These are phyloP conservation scores for Magnusiomyces clavatus DNA, from an alignment of 1,139 yeast species.

Conservation along the genomic window DNA sequence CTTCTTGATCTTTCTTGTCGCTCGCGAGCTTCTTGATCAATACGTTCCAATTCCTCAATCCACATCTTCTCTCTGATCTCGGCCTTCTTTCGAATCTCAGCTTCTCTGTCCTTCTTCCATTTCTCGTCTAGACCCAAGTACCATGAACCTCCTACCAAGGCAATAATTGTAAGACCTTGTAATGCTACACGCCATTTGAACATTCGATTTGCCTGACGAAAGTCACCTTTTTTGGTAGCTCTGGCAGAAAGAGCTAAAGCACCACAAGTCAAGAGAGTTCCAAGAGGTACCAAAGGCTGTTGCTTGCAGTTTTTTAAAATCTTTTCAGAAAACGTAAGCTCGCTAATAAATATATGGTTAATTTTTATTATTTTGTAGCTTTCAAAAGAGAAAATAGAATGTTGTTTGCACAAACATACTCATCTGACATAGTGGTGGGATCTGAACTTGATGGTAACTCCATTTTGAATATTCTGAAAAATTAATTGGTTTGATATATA, in stretches of 20 bases:
- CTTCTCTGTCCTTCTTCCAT: slow-evolving; percentile 56
- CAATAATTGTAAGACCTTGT: slow-evolving; percentile 75
- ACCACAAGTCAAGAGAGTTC: slow-evolving; percentile 67
- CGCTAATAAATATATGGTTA: slow-evolving; percentile 6
- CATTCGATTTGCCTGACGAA: slow-evolving; percentile 71
- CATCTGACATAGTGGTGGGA: not conserved
- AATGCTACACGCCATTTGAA: slow-evolving; percentile 85
- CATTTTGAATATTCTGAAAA: not conserved
- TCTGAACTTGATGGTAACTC: not conserved
- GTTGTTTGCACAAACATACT: not conserved
- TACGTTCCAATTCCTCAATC: slow-evolving; percentile 86
- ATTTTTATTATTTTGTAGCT: not conserved
- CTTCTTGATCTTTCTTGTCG: slow-evolving; percentile 22
- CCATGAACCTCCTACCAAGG: slow-evolving; percentile 71
- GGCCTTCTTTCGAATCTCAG: slow-evolving; percentile 61
- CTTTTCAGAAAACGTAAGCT: slow-evolving; percentile 19
- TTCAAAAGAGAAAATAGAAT: not conserved
- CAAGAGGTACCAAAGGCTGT: slow-evolving; percentile 55
- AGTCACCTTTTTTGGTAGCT: slow-evolving; percentile 66
- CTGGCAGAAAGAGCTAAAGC: slow-evolving; percentile 76
- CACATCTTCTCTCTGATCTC: slow-evolving; percentile 76
- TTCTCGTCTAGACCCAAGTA: slow-evolving; percentile 47
- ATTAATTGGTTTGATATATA: too few relatives aligned
- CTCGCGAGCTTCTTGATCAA: slow-evolving; percentile 63
- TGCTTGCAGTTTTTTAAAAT: slow-evolving; percentile 29